Conservation (phyloP, 495 filamentous ascomycete species). For the Penicillium cosmopolitanum region DNA sequence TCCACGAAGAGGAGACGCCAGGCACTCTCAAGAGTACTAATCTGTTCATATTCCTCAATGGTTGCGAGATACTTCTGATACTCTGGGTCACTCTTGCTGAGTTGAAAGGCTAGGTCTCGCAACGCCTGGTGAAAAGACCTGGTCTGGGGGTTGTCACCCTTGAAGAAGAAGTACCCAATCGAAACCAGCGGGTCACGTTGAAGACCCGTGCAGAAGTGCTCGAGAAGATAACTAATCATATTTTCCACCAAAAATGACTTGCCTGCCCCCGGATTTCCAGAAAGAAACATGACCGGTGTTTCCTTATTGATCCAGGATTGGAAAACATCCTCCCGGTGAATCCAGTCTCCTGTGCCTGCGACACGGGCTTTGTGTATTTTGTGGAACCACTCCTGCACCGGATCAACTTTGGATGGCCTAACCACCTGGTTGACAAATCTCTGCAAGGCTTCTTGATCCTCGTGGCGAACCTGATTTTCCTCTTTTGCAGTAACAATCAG, state of each 20-base stretch:
- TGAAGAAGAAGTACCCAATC: constrained; percentile 41
- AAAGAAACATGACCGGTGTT: neutral
- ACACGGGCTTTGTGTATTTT: neutral
- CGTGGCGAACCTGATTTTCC: neutral
- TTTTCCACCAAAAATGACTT: constrained; percentile 38
- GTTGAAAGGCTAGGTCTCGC: constrained; percentile 36
- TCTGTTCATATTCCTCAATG: neutral
- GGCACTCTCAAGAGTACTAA: neutral
- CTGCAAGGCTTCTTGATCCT: neutral
- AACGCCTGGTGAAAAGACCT: constrained; percentile 33
- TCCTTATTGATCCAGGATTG: neutral
- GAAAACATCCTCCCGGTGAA: neutral
- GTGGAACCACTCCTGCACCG: too few relatives aligned
- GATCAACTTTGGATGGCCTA: too few relatives aligned
- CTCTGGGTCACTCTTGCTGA: constrained; percentile 13
- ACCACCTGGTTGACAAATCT: neutral
- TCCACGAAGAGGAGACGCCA: neutral
- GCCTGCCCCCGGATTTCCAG: constrained; percentile 31
- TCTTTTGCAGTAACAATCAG: neutral
- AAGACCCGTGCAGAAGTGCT: too few relatives aligned
- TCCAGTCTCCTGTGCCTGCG: neutral
- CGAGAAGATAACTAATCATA: constrained; percentile 28
- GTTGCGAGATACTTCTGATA: neutral
- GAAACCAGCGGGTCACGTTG: constrained; percentile 19
- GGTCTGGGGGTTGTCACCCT: constrained; percentile 34